Percentiles rank a stretch among this genome's conserved stretches.
These are phyloP conservation scores for Reutealis trisperma DNA, from an alignment of 345 rosid species.

Conservation along the genomic window DNA sequence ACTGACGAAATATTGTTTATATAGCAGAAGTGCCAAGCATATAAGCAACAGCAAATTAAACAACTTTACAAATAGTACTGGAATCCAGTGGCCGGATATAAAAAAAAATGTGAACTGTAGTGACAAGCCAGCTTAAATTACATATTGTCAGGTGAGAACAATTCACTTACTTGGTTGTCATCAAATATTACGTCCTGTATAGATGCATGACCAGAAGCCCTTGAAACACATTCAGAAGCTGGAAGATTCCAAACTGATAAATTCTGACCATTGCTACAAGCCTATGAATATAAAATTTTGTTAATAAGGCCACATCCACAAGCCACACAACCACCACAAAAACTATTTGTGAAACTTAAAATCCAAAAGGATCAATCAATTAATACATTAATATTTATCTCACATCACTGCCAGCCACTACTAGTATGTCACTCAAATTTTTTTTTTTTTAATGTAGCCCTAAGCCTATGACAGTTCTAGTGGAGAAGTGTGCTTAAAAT, in stretches of 20 bases:
- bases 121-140: not conserved
- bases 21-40: too few species aligned
- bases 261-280: conserved; percentile 66
- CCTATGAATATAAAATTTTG: conserved; percentile 44
- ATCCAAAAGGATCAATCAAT: not conserved
- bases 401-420: not conserved
- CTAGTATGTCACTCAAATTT: too few species aligned
- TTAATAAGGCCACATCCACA: conserved; percentile 1
- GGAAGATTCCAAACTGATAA: conserved; percentile 86
- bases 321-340: conserved; percentile 4
- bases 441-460: not conserved
- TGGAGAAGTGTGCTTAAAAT: not conserved
- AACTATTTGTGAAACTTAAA: conserved; percentile 3
- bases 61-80: not conserved
- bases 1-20: not conserved
- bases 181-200: conserved; percentile 76
- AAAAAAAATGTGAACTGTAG: not conserved
- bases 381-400: not conserved
- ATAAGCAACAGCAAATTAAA: too few species aligned
- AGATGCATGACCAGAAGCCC: conserved; percentile 44
- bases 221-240: conserved; percentile 78
- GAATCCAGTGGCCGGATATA: not conserved
- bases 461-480: not conserved
- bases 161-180: conserved; percentile 66
- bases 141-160: not conserved